Percentiles rank a stretch among this genome's conserved stretches.
These are phyloP conservation scores for Uronychia binucleata DNA, from an alignment of 73 alveolate species.

Conservation along the genomic window DNA sequence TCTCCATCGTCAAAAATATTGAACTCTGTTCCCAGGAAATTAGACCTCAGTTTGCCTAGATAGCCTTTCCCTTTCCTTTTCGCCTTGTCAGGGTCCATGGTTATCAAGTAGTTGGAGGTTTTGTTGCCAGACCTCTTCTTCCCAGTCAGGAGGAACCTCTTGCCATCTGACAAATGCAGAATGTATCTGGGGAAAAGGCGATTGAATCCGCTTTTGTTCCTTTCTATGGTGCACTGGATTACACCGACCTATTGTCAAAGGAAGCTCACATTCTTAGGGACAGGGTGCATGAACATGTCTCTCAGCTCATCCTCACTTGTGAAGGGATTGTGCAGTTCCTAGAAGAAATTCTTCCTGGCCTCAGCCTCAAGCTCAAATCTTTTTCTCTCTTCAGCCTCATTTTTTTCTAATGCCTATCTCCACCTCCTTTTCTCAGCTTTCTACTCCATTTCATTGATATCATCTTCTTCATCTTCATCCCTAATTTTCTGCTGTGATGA, in stretches of 20 bases:
- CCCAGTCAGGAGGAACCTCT: constrained; percentile 82
- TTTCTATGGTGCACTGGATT: constrained; percentile 74
- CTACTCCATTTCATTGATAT: too few relatives aligned
- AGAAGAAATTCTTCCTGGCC: background rate
- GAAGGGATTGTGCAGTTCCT: constrained; percentile 2
- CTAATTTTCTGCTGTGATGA: too few relatives aligned
- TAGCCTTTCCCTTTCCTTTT: constrained; percentile 65
- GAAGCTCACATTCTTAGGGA: constrained; percentile 35
- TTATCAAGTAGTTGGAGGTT: constrained; percentile 82
- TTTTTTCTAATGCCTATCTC: too few relatives aligned
- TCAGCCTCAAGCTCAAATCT: too few relatives aligned
- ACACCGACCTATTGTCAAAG: constrained; percentile 23
- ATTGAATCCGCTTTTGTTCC: constrained; percentile 81
- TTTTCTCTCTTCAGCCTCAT: too few relatives aligned
- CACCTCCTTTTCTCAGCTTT: too few relatives aligned
- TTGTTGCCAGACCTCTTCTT: constrained; percentile 80
- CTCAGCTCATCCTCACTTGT: constrained; percentile 44
- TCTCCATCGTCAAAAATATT: constrained; percentile 75
- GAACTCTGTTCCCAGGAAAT: constrained; percentile 93
- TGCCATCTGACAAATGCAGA: constrained; percentile 79
- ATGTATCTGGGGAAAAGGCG: constrained; percentile 84
- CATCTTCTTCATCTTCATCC: too few relatives aligned
- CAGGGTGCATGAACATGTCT: constrained; percentile 54
- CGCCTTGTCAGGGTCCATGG: constrained; percentile 71
- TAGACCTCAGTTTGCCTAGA: constrained; percentile 88